phyloP scores from a whole-genome alignment of 257 asterid species.

The Primulina tabacum region DNA sequence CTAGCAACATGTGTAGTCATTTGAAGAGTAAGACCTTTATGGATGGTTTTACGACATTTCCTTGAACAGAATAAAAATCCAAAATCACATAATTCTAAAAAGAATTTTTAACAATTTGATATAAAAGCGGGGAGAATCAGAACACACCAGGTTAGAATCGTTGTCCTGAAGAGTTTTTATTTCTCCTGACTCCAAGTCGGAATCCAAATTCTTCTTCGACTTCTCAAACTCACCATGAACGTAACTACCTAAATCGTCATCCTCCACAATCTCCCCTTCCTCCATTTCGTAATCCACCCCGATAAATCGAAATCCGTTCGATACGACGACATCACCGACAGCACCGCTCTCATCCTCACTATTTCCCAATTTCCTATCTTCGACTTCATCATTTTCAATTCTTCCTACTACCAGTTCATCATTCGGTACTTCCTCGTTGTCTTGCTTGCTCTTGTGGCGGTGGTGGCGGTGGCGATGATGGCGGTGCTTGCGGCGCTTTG shows the following conservation, averaged over 20 bases:
- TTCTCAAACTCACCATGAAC: constrained; percentile 27
- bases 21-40: not conserved
- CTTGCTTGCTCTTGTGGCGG: constrained; percentile 52
- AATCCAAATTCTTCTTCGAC: constrained; percentile 34
- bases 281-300: constrained; percentile 88
- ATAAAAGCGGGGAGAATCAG: constrained; percentile 35
- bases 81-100: not conserved
- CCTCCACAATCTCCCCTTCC: constrained; percentile 96
- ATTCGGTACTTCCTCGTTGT: constrained; percentile 31
- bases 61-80: not conserved
- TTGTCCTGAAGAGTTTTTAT: constrained; percentile 29
- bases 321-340: constrained; percentile 31
- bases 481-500: constrained; percentile 86
- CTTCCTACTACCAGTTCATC: constrained; percentile 29
- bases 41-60: not conserved
- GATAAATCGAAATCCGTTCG: constrained; percentile 30
- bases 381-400: constrained; percentile 31
- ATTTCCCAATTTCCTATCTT: constrained; percentile 27
- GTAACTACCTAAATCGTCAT: constrained; percentile 34
- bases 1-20: not conserved
- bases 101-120: not conserved
- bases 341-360: constrained; percentile 29
- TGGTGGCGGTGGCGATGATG: constrained; percentile 58
- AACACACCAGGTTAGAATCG: constrained; percentile 64
- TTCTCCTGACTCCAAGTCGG: constrained; percentile 50